These are phyloP conservation scores for Elongisporangium undulatum DNA, from an alignment of 352 stramenopile species.

Conservation along the genomic window DNA sequence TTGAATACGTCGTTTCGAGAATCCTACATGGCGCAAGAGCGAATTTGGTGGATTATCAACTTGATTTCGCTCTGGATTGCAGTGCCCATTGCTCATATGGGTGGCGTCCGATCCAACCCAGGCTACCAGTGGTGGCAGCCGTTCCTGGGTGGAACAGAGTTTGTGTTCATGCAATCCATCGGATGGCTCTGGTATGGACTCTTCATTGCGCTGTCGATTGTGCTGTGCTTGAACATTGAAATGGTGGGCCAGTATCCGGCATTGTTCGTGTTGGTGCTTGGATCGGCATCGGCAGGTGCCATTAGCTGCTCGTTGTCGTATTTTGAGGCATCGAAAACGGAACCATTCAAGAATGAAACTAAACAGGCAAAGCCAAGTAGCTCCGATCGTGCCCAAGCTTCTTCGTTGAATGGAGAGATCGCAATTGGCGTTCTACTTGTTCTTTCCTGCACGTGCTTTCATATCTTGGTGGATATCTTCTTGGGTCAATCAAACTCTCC, in stretches of 20 bases:
- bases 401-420: conserved; percentile 19
- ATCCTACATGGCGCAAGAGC: conserved; percentile 21
- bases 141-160: conserved; percentile 50
- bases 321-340: conserved; percentile 12
- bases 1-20: conserved; percentile 3
- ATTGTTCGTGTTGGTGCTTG: conserved; percentile 29
- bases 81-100: conserved; percentile 32
- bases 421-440: conserved; percentile 36
- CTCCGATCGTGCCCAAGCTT: neutral
- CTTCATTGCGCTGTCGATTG: conserved; percentile 30
- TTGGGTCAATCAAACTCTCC: conserved; percentile 12
- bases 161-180: conserved; percentile 52
- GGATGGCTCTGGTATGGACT: conserved; percentile 58
- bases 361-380: neutral
- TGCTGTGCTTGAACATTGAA: conserved; percentile 35
- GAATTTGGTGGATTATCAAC: conserved; percentile 32
- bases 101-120: conserved; percentile 21
- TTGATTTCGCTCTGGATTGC: conserved; percentile 29
- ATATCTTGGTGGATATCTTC: conserved; percentile 33
- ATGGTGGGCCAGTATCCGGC: conserved; percentile 18
- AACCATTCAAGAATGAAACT: neutral
- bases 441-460: conserved; percentile 28
- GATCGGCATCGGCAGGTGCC: conserved; percentile 15
- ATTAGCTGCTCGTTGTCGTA: conserved; percentile 33
- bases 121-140: conserved; percentile 44